These are phyloP conservation scores for Malassezia furfur DNA, from an alignment of 1,284 basidiomycete genomes.

Conservation along the genomic window DNA sequence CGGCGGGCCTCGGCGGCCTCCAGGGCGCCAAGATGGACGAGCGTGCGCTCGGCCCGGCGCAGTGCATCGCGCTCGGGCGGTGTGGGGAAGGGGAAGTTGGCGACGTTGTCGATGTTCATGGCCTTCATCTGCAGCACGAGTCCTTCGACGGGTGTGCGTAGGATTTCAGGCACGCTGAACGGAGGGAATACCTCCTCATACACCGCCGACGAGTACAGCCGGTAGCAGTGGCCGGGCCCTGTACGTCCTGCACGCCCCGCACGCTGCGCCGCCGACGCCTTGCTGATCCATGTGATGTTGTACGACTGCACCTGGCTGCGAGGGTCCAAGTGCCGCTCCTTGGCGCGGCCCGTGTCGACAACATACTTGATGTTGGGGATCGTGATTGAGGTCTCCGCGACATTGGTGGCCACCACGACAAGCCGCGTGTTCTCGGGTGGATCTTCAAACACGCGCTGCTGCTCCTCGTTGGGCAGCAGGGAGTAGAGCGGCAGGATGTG, in stretches of 20 bases:
- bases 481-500: constrained; percentile 68
- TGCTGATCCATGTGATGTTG: constrained; percentile 65
- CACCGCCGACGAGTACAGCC: constrained; percentile 64
- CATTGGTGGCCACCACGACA: constrained; percentile 66
- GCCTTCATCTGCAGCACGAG: constrained; percentile 97
- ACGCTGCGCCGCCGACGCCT: constrained; percentile 64
- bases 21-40: constrained; percentile 71
- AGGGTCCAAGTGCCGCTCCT: constrained; percentile 67
- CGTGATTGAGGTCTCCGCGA: constrained; percentile 68
- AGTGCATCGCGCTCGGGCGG: constrained; percentile 75
- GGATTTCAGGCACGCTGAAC: constrained; percentile 82
- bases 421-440: constrained; percentile 60
- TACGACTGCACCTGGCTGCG: constrained; percentile 62
- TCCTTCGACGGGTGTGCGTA: constrained; percentile 91
- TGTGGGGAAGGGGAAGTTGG: constrained; percentile 97
- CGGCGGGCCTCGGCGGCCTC: constrained; percentile 51
- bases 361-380: constrained; percentile 70
- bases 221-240: constrained; percentile 68
- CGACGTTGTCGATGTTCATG: constrained; percentile 93
- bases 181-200: constrained; percentile 84
- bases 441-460: constrained; percentile 63
- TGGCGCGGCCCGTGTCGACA: constrained; percentile 65
- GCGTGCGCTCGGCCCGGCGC: constrained; percentile 68
- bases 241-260: constrained; percentile 68
- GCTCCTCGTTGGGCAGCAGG: constrained; percentile 61